phyloP scores from a whole-genome alignment of 1,284 basidiomycete species.

The Boletus calvinii region DNA sequence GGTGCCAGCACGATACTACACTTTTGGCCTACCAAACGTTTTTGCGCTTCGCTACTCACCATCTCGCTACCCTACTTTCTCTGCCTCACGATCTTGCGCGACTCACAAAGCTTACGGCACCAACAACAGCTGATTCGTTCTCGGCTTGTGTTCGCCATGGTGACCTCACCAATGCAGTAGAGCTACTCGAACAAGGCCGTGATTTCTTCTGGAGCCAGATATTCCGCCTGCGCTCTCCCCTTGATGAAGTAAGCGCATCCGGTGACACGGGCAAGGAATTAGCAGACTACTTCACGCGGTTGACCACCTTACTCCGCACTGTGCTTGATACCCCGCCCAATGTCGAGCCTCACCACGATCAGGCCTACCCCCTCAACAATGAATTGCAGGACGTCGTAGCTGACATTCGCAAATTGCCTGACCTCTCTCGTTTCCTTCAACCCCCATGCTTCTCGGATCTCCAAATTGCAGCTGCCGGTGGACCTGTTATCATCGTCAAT shows the following conservation, averaged over 20 bases:
- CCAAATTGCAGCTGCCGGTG: not conserved
- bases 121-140: not conserved
- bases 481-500: not conserved
- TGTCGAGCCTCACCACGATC: not conserved
- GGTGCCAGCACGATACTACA: not conserved
- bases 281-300: not conserved
- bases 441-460: not conserved
- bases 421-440: conserved; percentile 4
- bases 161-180: not conserved
- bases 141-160: not conserved
- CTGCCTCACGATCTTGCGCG: not conserved
- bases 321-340: not conserved
- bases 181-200: not conserved
- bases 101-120: not conserved
- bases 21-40: conserved; percentile 1
- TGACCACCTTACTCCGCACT: not conserved
- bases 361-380: not conserved
- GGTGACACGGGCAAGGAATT: not conserved
- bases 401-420: not conserved
- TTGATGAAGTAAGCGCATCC: not conserved
- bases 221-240: not conserved
- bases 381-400: not conserved
- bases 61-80: not conserved
- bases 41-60: not conserved
- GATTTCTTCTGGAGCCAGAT: not conserved